Base-by-base conservation (phyloP, 805 yeast species). In the Metschnikowia sp. region DNA sequence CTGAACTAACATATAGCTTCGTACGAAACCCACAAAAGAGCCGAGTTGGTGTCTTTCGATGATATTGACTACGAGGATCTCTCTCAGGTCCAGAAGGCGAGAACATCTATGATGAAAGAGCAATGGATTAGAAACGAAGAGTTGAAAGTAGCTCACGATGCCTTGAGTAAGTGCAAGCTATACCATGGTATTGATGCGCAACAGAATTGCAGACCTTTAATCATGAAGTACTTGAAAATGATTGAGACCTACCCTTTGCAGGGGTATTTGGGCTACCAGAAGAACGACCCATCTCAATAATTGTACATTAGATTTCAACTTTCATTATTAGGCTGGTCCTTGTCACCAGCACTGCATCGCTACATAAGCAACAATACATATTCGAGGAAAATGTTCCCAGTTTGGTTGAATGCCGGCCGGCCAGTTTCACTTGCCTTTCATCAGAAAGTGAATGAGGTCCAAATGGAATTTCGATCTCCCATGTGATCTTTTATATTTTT, bases 191-290 rank as follows among this genome's bases (percentile, higher is more conserved):
- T 64, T 35, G 76, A 72, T 51, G 75, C 75, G 18, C 75, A 72
- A 54, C 90, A 86, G 70, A 88, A 86, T 66, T 88, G 96, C 71
- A 80, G 84, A 66, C 87, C 86, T 40, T 72, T 88, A 58, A 86
- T 90, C 30, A 84, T 85, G 69, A 81, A 74, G 70, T 87, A 88
- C 65, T 70, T 88, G 73, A 86, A 84, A 58, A 75, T 88, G 86
- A 73, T 87, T 48, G 91, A 88, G 47, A 68, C 76, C 42, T 78
- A 84, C 56, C 78, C 82, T 56, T 76, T 84, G 50, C 77, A 80
- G 56, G 96, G 96, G 38, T 86, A 77, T 69, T 71, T 83, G 62
- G 92, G 89, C n/a, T 86, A 87, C 72, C 95, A 88, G 72, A 84
- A 88, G 78, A 87, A 87, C 69, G 96, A 87, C 63, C 94, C 92